Evolutionary conservation across 495 filamentous ascomycete genomes (phyloP).

Genomic region (Talaromyces ruber): DNA sequence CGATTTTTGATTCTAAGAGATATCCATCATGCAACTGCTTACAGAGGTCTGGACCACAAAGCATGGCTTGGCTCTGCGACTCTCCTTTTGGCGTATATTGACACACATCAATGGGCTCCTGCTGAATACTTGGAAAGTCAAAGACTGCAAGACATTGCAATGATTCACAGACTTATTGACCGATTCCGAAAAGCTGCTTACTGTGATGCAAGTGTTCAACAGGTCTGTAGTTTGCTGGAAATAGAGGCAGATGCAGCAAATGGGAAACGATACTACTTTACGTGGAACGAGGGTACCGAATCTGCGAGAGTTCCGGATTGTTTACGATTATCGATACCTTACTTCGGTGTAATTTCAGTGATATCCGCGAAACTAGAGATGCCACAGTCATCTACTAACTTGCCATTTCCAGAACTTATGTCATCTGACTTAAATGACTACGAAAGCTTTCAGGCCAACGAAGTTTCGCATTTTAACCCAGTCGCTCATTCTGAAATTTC

Average conservation of each 20-base stretch:
- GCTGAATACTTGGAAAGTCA: conserved; percentile 22
- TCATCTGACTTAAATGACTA: background rate
- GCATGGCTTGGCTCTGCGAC: conserved; percentile 36
- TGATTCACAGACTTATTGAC: conserved; percentile 18
- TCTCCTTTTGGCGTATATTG: conserved; percentile 35
- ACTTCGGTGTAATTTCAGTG: conserved; percentile 32
- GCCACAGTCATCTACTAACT: background rate
- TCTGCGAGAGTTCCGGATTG: background rate
- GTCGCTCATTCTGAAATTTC: background rate
- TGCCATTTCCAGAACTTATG: background rate
- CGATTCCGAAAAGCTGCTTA: conserved; percentile 29
- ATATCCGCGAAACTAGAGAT: background rate
- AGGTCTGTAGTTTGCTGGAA: conserved; percentile 27
- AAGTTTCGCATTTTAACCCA: background rate
- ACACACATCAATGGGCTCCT: conserved; percentile 16
- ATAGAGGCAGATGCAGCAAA: conserved; percentile 19
- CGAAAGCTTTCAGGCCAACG: background rate
- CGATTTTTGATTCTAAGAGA: conserved; percentile 30
- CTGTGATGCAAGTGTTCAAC: conserved; percentile 19
- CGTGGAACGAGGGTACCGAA: conserved; percentile 15
- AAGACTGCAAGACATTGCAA: conserved; percentile 19
- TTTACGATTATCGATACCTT: conserved; percentile 21
- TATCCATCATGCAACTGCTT: conserved; percentile 25
- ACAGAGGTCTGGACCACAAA: conserved; percentile 42
- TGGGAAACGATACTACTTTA: conserved; percentile 20